phyloP scores from a whole-genome alignment of 2,329 filamentous ascomycete genomes.

The Aspergillus pseudonomiae region DNA sequence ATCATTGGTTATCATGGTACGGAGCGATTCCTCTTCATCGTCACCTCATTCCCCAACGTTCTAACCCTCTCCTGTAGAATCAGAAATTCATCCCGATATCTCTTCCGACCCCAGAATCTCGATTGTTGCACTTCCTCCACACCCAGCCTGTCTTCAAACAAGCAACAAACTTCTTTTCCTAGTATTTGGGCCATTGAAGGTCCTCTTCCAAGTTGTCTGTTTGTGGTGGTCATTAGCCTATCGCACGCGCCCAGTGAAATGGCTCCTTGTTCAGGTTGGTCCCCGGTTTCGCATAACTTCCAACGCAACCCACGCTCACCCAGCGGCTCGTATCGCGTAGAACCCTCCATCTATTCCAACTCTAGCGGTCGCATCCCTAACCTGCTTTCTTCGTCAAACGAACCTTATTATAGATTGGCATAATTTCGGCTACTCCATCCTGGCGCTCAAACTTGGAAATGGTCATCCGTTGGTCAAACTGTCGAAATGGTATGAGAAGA shows the following conservation, averaged over 20 bases:
- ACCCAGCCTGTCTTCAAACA: slow-evolving; percentile 68
- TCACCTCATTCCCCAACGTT: not conserved
- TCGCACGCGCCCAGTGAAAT: slow-evolving; percentile 71
- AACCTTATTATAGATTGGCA: slow-evolving; percentile 94
- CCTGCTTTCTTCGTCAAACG: slow-evolving; percentile 77
- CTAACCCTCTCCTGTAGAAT: slow-evolving; percentile 58
- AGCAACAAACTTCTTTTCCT: slow-evolving; percentile 75
- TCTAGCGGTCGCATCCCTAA: slow-evolving; percentile 71
- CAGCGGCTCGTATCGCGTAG: slow-evolving; percentile 48
- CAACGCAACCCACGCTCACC: not conserved
- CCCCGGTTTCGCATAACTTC: not conserved
- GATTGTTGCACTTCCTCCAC: slow-evolving; percentile 69
- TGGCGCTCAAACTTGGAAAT: slow-evolving; percentile 66
- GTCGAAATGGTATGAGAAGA: slow-evolving; percentile 75
- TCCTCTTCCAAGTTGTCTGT: slow-evolving; percentile 76
- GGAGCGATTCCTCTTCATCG: not conserved
- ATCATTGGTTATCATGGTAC: slow-evolving; percentile 85
- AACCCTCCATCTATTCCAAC: slow-evolving; percentile 96
- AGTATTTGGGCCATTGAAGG: slow-evolving; percentile 78
- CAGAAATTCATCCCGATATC: slow-evolving; percentile 77
- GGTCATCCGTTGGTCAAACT: slow-evolving; percentile 75
- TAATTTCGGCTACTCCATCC: slow-evolving; percentile 96
- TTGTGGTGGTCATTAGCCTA: slow-evolving; percentile 76
- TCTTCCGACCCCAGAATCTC: slow-evolving; percentile 68
- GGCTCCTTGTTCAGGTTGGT: slow-evolving; percentile 78